Evolutionary conservation across 176 grass and related monocot genomes (phyloP).

Genomic region (Phyllostachys edulis): DNA sequence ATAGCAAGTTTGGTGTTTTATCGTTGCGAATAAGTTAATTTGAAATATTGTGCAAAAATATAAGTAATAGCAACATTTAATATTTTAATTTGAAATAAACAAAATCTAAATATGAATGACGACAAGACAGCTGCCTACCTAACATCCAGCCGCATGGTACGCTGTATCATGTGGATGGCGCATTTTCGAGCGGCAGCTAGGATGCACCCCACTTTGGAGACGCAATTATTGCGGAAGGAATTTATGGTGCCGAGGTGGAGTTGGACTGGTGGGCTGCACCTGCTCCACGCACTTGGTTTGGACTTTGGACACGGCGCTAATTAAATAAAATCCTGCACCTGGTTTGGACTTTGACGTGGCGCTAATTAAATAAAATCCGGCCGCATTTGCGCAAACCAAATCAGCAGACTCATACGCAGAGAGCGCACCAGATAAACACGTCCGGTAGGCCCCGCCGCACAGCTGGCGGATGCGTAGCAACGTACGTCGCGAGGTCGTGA

Average conservation of each 20-base stretch:
- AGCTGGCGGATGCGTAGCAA: conserved; percentile 1
- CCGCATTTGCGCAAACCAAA: not conserved
- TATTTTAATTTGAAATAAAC: too few relatives aligned
- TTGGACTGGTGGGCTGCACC: conserved; percentile 15
- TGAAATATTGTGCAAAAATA: too few relatives aligned
- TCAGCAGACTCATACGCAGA: not conserved
- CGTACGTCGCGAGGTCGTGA: not conserved
- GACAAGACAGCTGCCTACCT: too few relatives aligned
- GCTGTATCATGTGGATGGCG: not conserved
- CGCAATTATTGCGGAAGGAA: conserved; percentile 42
- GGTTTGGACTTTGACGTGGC: not conserved
- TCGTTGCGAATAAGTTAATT: too few relatives aligned
- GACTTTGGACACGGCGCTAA: not conserved
- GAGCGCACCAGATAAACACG: not conserved
- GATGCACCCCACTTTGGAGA: conserved; percentile 38
- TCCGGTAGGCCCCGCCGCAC: not conserved
- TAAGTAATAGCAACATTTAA: too few relatives aligned
- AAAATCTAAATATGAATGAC: too few relatives aligned
- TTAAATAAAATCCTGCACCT: conserved; percentile 1
- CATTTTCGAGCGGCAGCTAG: not conserved
- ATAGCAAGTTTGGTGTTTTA: too few relatives aligned
- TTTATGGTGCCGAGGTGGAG: conserved; percentile 38
- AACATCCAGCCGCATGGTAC: too few relatives aligned
- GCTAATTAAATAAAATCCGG: conserved; percentile 3
- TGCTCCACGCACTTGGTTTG: conserved; percentile 15